Conservation (phyloP, 1,139 yeast genomes). For the Nakaseomyces sp. region DNA sequence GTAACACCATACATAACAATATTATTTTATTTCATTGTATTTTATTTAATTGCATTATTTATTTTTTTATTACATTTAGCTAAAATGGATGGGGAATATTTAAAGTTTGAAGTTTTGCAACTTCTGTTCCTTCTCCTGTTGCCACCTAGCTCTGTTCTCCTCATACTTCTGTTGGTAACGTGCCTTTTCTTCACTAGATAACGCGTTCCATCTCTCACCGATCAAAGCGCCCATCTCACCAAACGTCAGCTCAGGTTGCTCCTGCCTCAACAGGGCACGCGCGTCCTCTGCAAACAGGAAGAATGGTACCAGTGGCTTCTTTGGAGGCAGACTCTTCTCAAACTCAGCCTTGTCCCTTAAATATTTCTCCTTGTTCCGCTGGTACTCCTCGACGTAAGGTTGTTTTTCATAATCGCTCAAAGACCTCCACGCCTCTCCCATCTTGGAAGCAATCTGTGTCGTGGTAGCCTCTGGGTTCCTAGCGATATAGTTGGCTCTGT, state of each 20-base stretch:
- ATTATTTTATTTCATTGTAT: too few species aligned
- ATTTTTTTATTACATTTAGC: too few species aligned
- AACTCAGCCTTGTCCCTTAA: constrained; percentile 8
- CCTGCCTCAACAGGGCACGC: constrained; percentile 12
- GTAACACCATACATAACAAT: too few species aligned
- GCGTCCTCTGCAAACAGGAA: constrained; percentile 17
- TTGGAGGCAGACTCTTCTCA: constrained; percentile 21
- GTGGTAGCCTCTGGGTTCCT: neutral
- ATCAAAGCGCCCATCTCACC: constrained; percentile 18
- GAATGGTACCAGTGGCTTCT: constrained; percentile 25
- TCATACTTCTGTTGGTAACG: neutral
- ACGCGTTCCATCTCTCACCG: constrained; percentile 19
- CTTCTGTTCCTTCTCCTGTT: neutral
- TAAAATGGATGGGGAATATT: too few species aligned
- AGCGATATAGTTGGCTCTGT: neutral
- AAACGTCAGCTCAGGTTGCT: constrained; percentile 18
- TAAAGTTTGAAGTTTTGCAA: constrained; percentile 3
- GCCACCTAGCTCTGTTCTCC: neutral
- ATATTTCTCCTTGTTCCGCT: constrained; percentile 11
- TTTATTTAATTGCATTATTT: too few species aligned
- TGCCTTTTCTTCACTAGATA: neutral
- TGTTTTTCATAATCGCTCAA: constrained; percentile 21
- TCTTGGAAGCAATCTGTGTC: constrained; percentile 13
- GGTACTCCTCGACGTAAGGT: constrained; percentile 11
- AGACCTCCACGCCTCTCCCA: constrained; percentile 23